Evolutionary conservation across 2,329 filamentous ascomycete genomes (phyloP).

Genomic region (Colletotrichum theobromicola): DNA sequence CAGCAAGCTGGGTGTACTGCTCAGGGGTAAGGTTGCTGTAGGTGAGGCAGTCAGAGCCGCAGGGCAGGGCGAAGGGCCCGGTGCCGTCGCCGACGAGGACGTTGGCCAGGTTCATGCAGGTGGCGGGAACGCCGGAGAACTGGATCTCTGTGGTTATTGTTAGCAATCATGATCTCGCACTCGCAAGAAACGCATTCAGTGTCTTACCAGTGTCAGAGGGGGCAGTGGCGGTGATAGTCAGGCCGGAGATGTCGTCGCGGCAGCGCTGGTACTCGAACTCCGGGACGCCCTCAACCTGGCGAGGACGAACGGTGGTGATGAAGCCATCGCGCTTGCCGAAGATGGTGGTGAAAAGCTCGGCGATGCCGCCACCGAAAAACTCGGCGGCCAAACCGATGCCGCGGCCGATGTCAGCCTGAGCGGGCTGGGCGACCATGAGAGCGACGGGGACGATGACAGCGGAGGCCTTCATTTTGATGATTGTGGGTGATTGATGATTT

Average conservation of each 20-base stretch:
- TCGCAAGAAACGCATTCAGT: no score
- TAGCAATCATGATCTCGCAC: not conserved
- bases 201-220: not conserved
- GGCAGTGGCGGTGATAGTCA: constrained; percentile 8
- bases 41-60: constrained; percentile 25
- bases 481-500: not conserved
- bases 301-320: not conserved
- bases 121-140: constrained; percentile 16
- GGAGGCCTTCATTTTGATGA: constrained; percentile 7
- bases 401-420: constrained; percentile 4
- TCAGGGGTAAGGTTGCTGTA: constrained; percentile 22
- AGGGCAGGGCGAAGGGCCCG: constrained; percentile 19
- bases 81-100: constrained; percentile 21
- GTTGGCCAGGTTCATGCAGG: constrained; percentile 28
- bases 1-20: constrained; percentile 31
- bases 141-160: not conserved
- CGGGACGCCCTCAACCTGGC: constrained; percentile 7
- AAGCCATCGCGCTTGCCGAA: not conserved
- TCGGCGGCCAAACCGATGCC: not conserved
- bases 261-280: constrained; percentile 21
- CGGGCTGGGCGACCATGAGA: constrained; percentile 9
- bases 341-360: not conserved
- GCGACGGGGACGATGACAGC: constrained; percentile 1
- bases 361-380: constrained; percentile 9
- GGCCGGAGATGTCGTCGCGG: constrained; percentile 3